Conservation (phyloP, 176 grass and related monocot species). For the Themeda triandra region DNA sequence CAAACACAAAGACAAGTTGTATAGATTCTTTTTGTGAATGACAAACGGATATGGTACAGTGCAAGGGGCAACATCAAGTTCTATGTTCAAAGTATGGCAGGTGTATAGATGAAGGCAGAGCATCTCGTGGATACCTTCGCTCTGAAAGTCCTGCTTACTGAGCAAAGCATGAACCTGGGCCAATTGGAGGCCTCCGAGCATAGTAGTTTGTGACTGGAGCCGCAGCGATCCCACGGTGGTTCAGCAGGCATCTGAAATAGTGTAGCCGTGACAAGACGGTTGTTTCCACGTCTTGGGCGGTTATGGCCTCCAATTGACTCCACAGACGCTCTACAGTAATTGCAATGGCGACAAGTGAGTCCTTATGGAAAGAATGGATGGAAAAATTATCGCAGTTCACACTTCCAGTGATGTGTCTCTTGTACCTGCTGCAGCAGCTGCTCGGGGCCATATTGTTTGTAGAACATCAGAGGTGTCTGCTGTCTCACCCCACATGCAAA, state of each 20-base stretch:
- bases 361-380: background rate
- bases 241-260: slow-evolving; percentile 83
- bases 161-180: slow-evolving; percentile 73
- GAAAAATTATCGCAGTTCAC: background rate
- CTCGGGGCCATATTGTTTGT: slow-evolving; percentile 95
- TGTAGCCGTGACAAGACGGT: slow-evolving; percentile 64
- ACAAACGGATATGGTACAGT: slow-evolving; percentile 19
- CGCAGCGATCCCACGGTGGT: slow-evolving; percentile 75
- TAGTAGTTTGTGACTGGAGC: slow-evolving; percentile 76
- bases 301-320: slow-evolving; percentile 71
- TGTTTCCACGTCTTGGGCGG: slow-evolving; percentile 56
- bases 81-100: slow-evolving; percentile 13
- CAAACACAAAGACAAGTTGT: background rate
- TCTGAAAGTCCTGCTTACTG: slow-evolving; percentile 33
- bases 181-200: slow-evolving; percentile 55
- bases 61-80: background rate
- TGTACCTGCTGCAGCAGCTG: slow-evolving; percentile 84
- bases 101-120: slow-evolving; percentile 10
- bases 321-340: slow-evolving; percentile 70
- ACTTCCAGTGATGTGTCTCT: background rate
- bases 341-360: background rate
- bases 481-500: slow-evolving; percentile 95
- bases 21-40: slow-evolving; percentile 13
- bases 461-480: slow-evolving; percentile 80
- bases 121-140: background rate